Conservation (phyloP, 1,284 basidiomycete genomes). For the Meira nashicola region DNA sequence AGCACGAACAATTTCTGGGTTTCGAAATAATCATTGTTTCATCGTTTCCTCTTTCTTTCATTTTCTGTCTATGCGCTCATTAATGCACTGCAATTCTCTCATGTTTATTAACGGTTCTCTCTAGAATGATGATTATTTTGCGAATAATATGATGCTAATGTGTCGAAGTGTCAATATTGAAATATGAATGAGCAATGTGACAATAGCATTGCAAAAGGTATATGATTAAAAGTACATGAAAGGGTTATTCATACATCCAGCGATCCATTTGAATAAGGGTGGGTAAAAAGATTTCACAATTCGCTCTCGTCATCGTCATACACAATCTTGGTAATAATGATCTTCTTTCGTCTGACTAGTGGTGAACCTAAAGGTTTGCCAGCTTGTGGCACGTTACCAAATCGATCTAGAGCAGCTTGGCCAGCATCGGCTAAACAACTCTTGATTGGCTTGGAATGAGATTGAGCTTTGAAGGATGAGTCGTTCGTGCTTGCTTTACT, state of each 20-base stretch:
- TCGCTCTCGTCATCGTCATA: constrained; percentile 5
- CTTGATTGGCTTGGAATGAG: neutral
- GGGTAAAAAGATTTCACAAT: neutral
- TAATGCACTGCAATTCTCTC: neutral
- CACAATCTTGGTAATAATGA: neutral
- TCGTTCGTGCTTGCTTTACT: neutral
- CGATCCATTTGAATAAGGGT: neutral
- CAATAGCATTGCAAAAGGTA: neutral
- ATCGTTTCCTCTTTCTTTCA: neutral
- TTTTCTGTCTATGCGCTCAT: neutral
- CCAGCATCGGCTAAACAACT: neutral
- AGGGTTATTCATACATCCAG: neutral
- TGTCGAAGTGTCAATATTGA: neutral
- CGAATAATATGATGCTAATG: too few relatives aligned
- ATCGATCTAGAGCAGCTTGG: neutral
- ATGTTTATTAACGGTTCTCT: neutral
- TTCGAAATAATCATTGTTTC: neutral
- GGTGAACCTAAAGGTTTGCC: neutral
- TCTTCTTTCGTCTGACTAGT: neutral
- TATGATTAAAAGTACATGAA: neutral
- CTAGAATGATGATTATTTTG: too few relatives aligned
- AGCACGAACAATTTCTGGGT: too few relatives aligned
- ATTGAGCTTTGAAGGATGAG: neutral
- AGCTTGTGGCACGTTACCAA: neutral
- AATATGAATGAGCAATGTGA: neutral